Base-by-base conservation (phyloP, 306 rosid genomes). In the Quercus ilex region DNA sequence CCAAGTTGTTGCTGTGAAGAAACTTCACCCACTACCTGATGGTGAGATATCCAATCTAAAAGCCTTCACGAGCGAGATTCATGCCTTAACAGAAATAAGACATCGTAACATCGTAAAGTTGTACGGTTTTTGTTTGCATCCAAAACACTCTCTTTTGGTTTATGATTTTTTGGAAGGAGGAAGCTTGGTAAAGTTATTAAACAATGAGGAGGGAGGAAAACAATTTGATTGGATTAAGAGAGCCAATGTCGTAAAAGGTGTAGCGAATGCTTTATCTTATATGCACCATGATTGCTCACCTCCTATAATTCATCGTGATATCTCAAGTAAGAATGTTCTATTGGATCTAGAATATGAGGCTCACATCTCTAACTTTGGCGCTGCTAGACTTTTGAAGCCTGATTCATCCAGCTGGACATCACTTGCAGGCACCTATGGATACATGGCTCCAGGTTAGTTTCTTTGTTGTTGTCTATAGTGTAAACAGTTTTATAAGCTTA, bases 1-100 rank as follows among this genome's bases (percentile, higher is more conserved):
- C 21, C 26, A 35, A 15, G 82, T 84, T 67, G 65, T 80, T 51
- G 87, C 87, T 6, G 78, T 84, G 78, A 84, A 84, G 74, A 84
- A 81, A 72, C 71, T 83, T 6, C 78, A 75, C 46, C 28, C 72
- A 6, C 5, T 26, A 1, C 43, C 41, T n/a, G 19, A 30, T 62
- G 71, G 25, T 14, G 77, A 79, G 63, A 53, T 28, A 0, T 52
- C 71, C 0, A 53, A 46, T 46, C 14, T 0, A 46, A 46, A 46
- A 46, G 15, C 78, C 58, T 84, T 84, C 31, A 6, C 2, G 4
- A 80, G 77, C n/a, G 85, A 84, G 78, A 77, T 84, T 74, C 74
- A 17, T 55, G 71, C 76, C 15, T 26, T 77, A 43, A 73, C 30
- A 55, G 56, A 77, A 14, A 82, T 64, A 18, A 18, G 80, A n/a